Base-by-base conservation (phyloP, 768 basidiomycete genomes). In the Termitomyces bulborhizus region DNA sequence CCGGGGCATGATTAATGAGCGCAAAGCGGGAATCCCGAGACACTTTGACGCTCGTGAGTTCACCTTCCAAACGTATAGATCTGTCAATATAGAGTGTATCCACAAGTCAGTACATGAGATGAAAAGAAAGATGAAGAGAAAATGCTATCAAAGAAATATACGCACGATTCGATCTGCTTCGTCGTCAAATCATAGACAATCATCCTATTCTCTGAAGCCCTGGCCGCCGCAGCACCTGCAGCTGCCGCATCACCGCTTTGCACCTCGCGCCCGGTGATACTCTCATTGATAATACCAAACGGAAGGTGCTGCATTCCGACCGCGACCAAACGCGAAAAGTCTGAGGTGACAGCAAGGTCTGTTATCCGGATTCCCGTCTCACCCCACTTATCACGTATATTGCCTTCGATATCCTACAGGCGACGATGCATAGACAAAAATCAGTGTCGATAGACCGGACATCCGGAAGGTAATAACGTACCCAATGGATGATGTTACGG, bases 1-100 rank as follows among this genome's bases (percentile, higher is more conserved):
- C 86, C 6, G 92, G 92, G 39, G 90, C 81, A 65, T 90, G 88
- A 65, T 88, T 96, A 58, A 98, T 81, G 51, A 98, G 75, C 2
- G 91, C 91, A 64, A 83, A 91, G 58, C 83, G 86, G 32, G 93
- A 96, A 71, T 98, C 88, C 52, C 80, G 76, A 15, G 94, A 92
- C 36, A 95, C 76, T 68, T 85, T 88, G 62, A 97, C 85, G 68
- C 91, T 93, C 29, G 93, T 94, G 43, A 94, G 74, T 66, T 95
- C 93, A 27, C 88, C 89, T 44, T 85, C 83, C 61, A 88, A 69
- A 36, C 76, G 76, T 56, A 84, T 77, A 40, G 84, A 83, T 64
- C 88, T 90, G 60, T 52, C 58, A 50, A 44, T 29, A 31, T 60
- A 53, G 57, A 55, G 26, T 48, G 54, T 24, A 55, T 44, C 26